phyloP scores from a whole-genome alignment of 2,329 filamentous ascomycete genomes.

The Cyclaneusma minus region DNA sequence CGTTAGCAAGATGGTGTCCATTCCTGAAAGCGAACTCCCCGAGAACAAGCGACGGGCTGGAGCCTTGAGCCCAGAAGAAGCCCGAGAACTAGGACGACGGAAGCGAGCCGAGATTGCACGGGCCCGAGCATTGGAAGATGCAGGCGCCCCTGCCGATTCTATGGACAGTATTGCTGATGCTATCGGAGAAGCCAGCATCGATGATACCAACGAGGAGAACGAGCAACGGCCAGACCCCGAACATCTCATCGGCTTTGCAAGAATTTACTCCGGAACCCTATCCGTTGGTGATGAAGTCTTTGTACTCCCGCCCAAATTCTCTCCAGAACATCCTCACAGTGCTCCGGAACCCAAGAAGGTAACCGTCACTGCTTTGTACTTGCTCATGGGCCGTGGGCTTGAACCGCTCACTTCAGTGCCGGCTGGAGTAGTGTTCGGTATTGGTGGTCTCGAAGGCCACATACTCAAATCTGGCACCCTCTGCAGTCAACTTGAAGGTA shows the following conservation, averaged over 20 bases:
- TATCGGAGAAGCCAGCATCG: conserved; percentile 39
- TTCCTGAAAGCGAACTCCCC: conserved; percentile 82
- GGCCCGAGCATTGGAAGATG: conserved; percentile 40
- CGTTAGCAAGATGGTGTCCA: conserved; percentile 95
- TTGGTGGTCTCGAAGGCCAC: conserved; percentile 79
- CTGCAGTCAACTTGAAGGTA: conserved; percentile 73
- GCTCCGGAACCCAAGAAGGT: conserved; percentile 65
- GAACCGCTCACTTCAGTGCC: conserved; percentile 74
- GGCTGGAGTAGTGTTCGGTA: conserved; percentile 88
- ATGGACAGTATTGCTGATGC: conserved; percentile 32
- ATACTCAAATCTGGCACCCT: conserved; percentile 94
- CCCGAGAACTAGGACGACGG: conserved; percentile 69
- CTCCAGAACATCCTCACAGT: conserved; percentile 59
- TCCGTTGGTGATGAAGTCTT: conserved; percentile 84
- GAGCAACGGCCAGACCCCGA: conserved; percentile 58
- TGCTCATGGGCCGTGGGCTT: conserved; percentile 86
- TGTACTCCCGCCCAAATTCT: conserved; percentile 85
- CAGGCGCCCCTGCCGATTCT: conserved; percentile 14
- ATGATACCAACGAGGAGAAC: conserved; percentile 31
- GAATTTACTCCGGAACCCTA: conserved; percentile 81
- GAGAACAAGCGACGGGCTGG: conserved; percentile 63
- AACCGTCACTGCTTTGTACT: conserved; percentile 74
- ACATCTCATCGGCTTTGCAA: conserved; percentile 84
- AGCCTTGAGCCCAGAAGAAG: conserved; percentile 75
- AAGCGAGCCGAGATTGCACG: conserved; percentile 81